Evolutionary conservation across 345 rosid species (phyloP), one percentile per base, ranked within the genome.

Genomic region (Populus simonii): DNA sequence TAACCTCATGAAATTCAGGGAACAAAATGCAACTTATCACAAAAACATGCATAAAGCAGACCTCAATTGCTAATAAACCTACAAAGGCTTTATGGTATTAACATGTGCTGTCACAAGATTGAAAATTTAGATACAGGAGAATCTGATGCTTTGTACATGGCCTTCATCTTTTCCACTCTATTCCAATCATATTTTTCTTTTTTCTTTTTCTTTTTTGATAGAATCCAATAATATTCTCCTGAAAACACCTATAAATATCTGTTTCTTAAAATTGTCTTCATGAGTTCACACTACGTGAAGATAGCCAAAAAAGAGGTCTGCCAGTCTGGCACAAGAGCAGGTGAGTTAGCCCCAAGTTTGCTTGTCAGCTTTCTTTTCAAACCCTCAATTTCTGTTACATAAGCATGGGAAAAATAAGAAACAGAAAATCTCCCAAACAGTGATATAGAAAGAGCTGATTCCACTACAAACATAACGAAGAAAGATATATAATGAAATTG

Each of bases 331-430:
- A 88, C 92, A 82, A 89, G 87, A 78, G 87, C 87, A 70, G 93
- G 84, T 25, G 97, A 90, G 86, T 89, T 91, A 68, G 97, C 97
- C 78, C 97, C 98, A 70, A 96, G 95, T 84, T 96, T 94, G 88
- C 98, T 96, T 66, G 97, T 90, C 73, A 96, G 79, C 84, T 94
- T 96, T 87, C 98, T 94, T 77, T 87, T 96, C 85, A 96, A 82
- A 70, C 99, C 98, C 66, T 96, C 98, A 79, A 91, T 88, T 85
- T 92, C 99, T 94, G 84, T 84, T 76, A 78, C 38, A 76, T 3
- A 70, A 41, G 63, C 67, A 66, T 7, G 6, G 39, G 17, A 3
- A 45, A 55, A 27, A 83, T n/a, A 45, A 79, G 72, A 16, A 31
- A 78, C 39, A 80, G 11, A 51, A 45, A 31, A 68, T 66, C 25